Conservation (phyloP, 352 stramenopile genomes). For the Globisporangium carolinianum region DNA sequence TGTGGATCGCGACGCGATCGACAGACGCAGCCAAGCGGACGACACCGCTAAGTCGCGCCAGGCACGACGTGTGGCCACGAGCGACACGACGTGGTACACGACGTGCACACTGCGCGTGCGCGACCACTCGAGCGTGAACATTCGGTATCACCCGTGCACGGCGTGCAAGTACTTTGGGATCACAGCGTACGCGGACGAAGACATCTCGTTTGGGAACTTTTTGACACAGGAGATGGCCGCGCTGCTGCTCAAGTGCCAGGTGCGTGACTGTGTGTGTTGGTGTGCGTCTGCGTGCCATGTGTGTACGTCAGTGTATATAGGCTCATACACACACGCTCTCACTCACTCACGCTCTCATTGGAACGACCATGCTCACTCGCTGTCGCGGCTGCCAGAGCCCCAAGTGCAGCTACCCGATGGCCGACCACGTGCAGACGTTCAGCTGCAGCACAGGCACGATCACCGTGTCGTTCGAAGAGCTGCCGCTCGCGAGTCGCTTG, state of each 20-base stretch:
- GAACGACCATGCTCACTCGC: too few relatives aligned
- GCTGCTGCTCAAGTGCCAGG: slow-evolving; percentile 70
- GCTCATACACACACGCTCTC: too few relatives aligned
- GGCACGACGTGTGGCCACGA: slow-evolving; percentile 12
- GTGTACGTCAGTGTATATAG: background rate
- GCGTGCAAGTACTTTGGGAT: slow-evolving; percentile 67
- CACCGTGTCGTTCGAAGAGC: slow-evolving; percentile 76
- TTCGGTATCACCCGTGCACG: slow-evolving; percentile 66
- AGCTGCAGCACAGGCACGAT: slow-evolving; percentile 65
- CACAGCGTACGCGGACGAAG: slow-evolving; percentile 46
- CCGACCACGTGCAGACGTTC: slow-evolving; percentile 78
- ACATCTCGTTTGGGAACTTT: slow-evolving; percentile 81
- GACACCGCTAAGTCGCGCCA: background rate
- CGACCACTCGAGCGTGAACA: slow-evolving; percentile 32
- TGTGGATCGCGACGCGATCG: background rate
- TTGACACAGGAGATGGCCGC: slow-evolving; percentile 63
- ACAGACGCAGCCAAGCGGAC: slow-evolving; percentile 4
- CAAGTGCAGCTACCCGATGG: slow-evolving; percentile 79
- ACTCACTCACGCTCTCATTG: too few relatives aligned
- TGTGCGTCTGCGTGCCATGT: background rate
- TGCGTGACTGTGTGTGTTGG: slow-evolving; percentile 16
- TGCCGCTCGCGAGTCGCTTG: slow-evolving; percentile 51
- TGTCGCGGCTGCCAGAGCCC: slow-evolving; percentile 31
- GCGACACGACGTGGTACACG: slow-evolving; percentile 59
- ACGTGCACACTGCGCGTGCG: slow-evolving; percentile 62